These are phyloP conservation scores for Aspergillus spinulosporus DNA, from an alignment of 2,329 filamentous ascomycete genomes.

Conservation along the genomic window DNA sequence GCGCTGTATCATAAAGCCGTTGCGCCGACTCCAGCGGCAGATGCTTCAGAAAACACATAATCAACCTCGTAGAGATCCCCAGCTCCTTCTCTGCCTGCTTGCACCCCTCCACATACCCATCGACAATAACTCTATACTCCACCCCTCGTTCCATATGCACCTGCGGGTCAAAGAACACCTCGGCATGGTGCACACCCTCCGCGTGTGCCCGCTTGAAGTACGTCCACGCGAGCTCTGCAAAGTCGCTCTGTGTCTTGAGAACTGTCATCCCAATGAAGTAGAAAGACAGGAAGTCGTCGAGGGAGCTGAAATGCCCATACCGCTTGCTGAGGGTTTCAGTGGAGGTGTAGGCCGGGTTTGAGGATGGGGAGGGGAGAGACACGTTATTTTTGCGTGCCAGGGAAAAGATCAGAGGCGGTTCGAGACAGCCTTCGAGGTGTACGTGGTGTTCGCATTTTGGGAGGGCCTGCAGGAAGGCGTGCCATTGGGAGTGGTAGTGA, in stretches of 20 bases:
- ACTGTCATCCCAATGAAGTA: conserved; percentile 77
- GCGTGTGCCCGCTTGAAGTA: conserved; percentile 67
- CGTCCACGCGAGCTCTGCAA: conserved; percentile 68
- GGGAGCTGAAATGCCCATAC: conserved; percentile 67
- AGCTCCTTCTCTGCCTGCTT: conserved; percentile 61
- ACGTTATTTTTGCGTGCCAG: conserved; percentile 69
- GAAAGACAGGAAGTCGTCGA: conserved; percentile 76
- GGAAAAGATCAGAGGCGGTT: conserved; percentile 67
- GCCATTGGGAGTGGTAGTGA: conserved; percentile 46
- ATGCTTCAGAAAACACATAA: conserved; percentile 72
- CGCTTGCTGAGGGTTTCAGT: conserved; percentile 59
- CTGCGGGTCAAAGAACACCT: conserved; percentile 81
- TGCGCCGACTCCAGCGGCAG: conserved; percentile 61
- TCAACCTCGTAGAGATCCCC: conserved; percentile 65
- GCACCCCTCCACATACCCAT: conserved; percentile 63
- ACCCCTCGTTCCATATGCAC: conserved; percentile 67
- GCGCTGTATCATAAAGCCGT: conserved; percentile 40
- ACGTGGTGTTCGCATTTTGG: conserved; percentile 83
- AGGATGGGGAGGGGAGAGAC: conserved; percentile 53
- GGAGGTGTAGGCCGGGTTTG: conserved; percentile 65
- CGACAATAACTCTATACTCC: conserved; percentile 62
- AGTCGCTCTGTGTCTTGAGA: conserved; percentile 65
- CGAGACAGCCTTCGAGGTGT: conserved; percentile 74
- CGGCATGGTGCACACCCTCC: conserved; percentile 69
- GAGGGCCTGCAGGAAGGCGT: conserved; percentile 63